Conservation (phyloP, 139 green algal species). For the Chlorella ohadii region DNA sequence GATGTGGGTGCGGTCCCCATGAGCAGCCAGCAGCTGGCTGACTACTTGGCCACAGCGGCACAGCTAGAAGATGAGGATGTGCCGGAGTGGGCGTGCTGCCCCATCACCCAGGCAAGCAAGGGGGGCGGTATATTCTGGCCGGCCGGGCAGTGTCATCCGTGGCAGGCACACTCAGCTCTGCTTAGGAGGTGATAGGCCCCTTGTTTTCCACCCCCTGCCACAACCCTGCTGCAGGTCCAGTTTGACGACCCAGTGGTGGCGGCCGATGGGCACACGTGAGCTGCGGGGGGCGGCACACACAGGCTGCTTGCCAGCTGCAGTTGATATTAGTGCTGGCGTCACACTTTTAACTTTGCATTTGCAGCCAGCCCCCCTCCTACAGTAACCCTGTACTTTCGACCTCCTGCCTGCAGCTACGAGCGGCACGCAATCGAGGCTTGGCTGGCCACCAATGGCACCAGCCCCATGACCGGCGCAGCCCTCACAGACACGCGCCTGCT, state of each 20-base stretch:
- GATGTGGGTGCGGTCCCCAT: neutral
- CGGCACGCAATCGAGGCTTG: slow-evolving; percentile 4
- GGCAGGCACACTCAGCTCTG: too few species aligned
- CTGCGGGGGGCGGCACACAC: too few species aligned
- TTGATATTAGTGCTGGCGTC: too few species aligned
- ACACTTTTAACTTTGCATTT: too few species aligned
- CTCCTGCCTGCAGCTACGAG: neutral
- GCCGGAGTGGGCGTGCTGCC: neutral
- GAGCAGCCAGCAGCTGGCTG: neutral
- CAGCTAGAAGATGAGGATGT: neutral
- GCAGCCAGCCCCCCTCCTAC: too few species aligned
- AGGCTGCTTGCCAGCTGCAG: neutral
- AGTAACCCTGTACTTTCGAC: too few species aligned
- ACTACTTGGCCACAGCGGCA: neutral
- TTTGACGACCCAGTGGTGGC: slow-evolving; percentile 1
- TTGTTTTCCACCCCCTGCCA: too few species aligned
- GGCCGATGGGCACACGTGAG: slow-evolving; percentile 1
- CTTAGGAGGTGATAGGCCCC: too few species aligned
- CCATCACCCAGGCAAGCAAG: neutral
- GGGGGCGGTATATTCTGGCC: neutral
- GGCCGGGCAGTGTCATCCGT: neutral
- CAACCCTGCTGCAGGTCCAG: neutral
- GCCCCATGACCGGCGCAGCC: neutral
- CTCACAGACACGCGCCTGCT: slow-evolving; percentile 2
- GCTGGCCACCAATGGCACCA: neutral